These are phyloP conservation scores for Cokeromyces recurvatus DNA, from an alignment of 371 early-diverging fungal species.

Conservation along the genomic window DNA sequence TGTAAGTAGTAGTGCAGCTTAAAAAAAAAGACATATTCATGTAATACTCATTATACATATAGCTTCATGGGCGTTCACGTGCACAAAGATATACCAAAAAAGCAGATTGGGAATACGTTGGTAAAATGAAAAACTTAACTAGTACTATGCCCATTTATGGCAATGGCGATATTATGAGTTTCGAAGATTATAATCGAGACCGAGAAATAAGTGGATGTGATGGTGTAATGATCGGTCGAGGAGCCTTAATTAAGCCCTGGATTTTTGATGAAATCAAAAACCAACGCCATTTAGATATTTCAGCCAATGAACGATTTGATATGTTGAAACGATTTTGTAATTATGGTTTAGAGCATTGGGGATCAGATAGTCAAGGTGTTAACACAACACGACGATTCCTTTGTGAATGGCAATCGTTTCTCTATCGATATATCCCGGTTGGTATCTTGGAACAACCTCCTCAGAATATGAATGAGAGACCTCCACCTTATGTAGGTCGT, in stretches of 20 bases:
- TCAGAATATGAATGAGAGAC: conserved; percentile 88
- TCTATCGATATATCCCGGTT: conserved; percentile 79
- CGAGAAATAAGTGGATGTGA: conserved; percentile 62
- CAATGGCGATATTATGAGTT: conserved; percentile 91
- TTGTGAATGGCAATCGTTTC: conserved; percentile 92
- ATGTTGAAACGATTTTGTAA: conserved; percentile 79
- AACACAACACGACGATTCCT: conserved; percentile 84
- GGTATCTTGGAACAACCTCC: conserved; percentile 90
- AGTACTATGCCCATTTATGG: conserved; percentile 57
- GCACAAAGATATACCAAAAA: conserved; percentile 88
- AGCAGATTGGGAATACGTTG: conserved; percentile 93
- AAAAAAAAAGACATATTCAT: background rate
- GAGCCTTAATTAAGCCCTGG: conserved; percentile 97
- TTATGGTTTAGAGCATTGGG: conserved; percentile 95
- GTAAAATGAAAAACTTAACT: conserved; percentile 44
- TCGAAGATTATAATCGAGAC: conserved; percentile 77
- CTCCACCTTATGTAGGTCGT: conserved; percentile 83
- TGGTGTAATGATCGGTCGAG: conserved; percentile 88
- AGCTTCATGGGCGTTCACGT: conserved; percentile 89
- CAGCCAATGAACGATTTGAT: conserved; percentile 86
- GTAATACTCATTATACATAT: background rate
- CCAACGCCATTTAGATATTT: conserved; percentile 87
- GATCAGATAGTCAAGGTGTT: conserved; percentile 86
- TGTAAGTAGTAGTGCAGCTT: conserved; percentile 20
- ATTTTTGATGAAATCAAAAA: conserved; percentile 92